phyloP scores from a whole-genome alignment of 352 stramenopile genomes.

The Phytopythium vexans region DNA sequence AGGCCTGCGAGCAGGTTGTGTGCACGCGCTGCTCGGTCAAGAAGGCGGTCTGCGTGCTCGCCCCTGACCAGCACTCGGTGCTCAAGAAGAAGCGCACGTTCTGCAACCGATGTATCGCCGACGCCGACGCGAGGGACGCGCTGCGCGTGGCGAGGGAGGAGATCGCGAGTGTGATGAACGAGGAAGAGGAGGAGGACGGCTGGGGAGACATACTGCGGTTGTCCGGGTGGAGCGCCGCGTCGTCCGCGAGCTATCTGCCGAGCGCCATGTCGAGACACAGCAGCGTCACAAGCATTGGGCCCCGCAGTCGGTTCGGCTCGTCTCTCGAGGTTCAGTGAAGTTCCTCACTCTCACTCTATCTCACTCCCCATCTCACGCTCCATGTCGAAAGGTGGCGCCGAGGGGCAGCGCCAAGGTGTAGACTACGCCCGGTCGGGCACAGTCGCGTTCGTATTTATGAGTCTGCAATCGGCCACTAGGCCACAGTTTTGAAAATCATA shows the following conservation, averaged over 20 bases:
- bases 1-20: slow-evolving; percentile 25
- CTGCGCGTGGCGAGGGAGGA: slow-evolving; percentile 20
- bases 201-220: slow-evolving; percentile 20
- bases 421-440: too few relatives aligned
- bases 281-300: slow-evolving; percentile 14
- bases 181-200: slow-evolving; percentile 17
- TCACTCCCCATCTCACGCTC: too few relatives aligned
- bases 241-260: slow-evolving; percentile 19
- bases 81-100: slow-evolving; percentile 21
- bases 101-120: slow-evolving; percentile 14
- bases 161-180: slow-evolving; percentile 6
- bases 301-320: slow-evolving; percentile 5
- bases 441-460: too few relatives aligned
- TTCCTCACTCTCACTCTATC: too few relatives aligned
- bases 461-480: too few relatives aligned
- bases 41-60: slow-evolving; percentile 29
- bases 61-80: slow-evolving; percentile 27
- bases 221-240: slow-evolving; percentile 20
- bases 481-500: too few relatives aligned
- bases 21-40: slow-evolving; percentile 37
- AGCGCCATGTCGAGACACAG: slow-evolving; percentile 23
- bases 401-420: too few relatives aligned
- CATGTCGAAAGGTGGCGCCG: too few relatives aligned
- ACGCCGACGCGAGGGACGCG: slow-evolving; percentile 12
- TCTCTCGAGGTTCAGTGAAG: too few relatives aligned